Evolutionary conservation across 441 rosid species (phyloP).

Genomic region (Corymbia calophylla): DNA sequence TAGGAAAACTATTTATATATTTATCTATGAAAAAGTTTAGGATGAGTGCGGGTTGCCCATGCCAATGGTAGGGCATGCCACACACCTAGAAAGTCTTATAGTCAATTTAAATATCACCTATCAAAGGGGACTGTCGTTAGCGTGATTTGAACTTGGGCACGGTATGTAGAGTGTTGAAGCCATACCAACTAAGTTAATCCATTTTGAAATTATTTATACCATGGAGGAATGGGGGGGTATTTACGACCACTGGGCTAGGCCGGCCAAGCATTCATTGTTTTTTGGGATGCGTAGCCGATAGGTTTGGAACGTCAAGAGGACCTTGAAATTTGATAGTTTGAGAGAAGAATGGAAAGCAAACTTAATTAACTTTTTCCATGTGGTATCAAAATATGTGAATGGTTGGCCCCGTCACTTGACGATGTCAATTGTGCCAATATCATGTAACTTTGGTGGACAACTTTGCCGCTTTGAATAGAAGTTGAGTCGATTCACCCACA

Average conservation of each 20-base stretch:
- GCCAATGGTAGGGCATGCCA: background rate
- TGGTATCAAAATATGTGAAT: background rate
- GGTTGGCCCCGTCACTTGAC: background rate
- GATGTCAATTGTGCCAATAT: background rate
- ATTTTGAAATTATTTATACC: background rate
- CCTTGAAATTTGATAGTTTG: background rate
- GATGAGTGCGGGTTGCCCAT: background rate
- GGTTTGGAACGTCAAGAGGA: background rate
- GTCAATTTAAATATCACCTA: background rate
- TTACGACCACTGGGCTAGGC: background rate
- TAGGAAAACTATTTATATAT: no score
- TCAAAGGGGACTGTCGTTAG: background rate
- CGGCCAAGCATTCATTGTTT: background rate
- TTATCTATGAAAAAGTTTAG: background rate
- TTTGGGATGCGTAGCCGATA: background rate
- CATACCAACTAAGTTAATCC: background rate
- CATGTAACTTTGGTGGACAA: no score
- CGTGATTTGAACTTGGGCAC: background rate
- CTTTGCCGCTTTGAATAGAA: background rate
- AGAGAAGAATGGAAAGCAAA: background rate
- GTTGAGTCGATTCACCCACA: background rate
- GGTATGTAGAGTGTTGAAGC: background rate
- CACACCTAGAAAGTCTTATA: background rate
- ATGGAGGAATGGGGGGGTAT: background rate
- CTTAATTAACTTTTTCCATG: background rate